Base-by-base conservation (phyloP, 371 early-diverging fungal species). In the Polyrhizophydium stewartii region DNA sequence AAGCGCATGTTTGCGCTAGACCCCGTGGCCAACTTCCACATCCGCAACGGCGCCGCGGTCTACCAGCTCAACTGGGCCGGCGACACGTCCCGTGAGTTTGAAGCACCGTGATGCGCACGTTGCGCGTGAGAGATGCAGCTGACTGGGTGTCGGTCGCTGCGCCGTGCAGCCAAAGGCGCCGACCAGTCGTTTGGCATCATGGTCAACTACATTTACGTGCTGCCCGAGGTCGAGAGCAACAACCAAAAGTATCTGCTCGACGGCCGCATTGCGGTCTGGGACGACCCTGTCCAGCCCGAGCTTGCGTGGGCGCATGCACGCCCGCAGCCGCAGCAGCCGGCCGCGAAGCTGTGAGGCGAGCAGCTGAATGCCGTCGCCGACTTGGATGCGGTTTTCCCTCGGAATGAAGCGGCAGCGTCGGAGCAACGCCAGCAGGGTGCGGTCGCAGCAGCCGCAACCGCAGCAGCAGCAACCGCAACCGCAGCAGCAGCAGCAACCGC, bases 11-110 rank as follows among this genome's bases (percentile, higher is more conserved):
- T 78, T 43, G 89, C 91, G 0, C 65, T 85, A 19, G 92, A 93
- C 69, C 92, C 93, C 0, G 94, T 92, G 33, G 86, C 90, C 27
- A 91, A 92, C 69, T 94, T 94, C 63, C 94, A 94, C 63, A 68
- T 93, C 49, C 85, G 92, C 30, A 94, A 94, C 67, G 94, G 94
- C 10, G 93, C 93, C 0, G 86, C 87, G 59, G 83, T 90, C 7
- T 85, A 90, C 62, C 85, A 86, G 5, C 60, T 93, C 55, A 90
- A 92, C 69, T 93, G 92, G 91, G 75, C 85, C 53, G 93, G 85
- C 19, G 90, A 93, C 67, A 74, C 77, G 0, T 90, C 70, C 61
- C 78, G 77, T n/a, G 82, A 78, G 59, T 88, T 46, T n/a, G n/a
- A n/a, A n/a, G n/a, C n/a, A n/a, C n/a, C n/a, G n/a, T n/a, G 70